These are phyloP conservation scores for Prunus padus DNA, from an alignment of 306 rosid species.

Conservation along the genomic window DNA sequence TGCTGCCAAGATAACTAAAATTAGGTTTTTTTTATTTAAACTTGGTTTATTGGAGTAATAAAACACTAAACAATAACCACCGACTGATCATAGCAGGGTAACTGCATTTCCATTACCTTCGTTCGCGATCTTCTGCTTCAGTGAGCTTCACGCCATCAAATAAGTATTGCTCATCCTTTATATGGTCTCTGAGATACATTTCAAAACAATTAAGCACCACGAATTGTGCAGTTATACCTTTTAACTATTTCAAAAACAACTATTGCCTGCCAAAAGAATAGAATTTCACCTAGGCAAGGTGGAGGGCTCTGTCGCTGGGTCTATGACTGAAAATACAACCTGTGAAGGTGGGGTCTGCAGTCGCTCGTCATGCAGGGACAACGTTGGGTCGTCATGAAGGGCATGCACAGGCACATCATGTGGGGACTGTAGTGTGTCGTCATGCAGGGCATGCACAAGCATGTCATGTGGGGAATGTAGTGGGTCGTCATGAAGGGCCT, in stretches of 20 bases:
- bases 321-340: too few species aligned
- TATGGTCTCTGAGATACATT: conserved; percentile 61
- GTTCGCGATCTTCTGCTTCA: conserved; percentile 61
- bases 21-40: neutral
- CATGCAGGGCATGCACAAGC: too few species aligned
- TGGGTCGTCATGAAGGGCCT: too few species aligned
- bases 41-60: neutral
- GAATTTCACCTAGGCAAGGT: neutral
- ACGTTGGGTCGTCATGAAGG: too few species aligned
- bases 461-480: too few species aligned
- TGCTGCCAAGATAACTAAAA: neutral
- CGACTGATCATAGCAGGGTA: neutral
- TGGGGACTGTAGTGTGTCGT: too few species aligned
- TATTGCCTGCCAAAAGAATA: neutral
- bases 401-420: too few species aligned
- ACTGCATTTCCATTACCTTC: conserved; percentile 41
- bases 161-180: conserved; percentile 87
- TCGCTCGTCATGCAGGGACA: too few species aligned
- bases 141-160: conserved; percentile 75
- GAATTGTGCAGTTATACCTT: neutral
- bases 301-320: too few species aligned
- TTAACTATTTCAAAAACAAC: neutral
- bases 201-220: neutral
- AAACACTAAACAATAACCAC: neutral
- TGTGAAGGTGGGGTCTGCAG: too few species aligned